Percentiles rank a stretch among this genome's conserved stretches.
Evolutionary conservation across 805 yeast genomes (phyloP).

Genomic region (Monosporozyma unispora): DNA sequence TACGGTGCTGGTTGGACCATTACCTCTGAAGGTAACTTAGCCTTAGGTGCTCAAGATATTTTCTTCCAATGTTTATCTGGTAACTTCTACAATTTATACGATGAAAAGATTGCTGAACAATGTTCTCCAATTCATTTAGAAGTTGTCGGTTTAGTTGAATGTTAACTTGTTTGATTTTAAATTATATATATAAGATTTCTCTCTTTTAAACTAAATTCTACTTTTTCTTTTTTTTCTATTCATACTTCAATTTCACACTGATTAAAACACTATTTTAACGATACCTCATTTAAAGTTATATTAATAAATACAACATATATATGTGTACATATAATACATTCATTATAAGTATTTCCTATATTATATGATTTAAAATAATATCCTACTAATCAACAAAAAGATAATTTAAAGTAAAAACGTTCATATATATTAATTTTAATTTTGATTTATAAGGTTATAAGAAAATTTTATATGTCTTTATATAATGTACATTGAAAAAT

Average conservation of each 20-base stretch:
- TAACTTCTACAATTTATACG: constrained; percentile 59
- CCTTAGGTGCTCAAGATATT: constrained; percentile 44
- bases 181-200: not conserved
- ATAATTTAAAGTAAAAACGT: not conserved
- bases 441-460: not conserved
- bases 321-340: not conserved
- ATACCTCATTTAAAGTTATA: not conserved
- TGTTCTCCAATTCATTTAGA: constrained; percentile 47
- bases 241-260: not conserved
- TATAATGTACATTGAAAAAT: not conserved
- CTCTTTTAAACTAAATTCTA: not conserved
- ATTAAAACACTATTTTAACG: too few species aligned
- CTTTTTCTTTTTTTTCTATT: not conserved
- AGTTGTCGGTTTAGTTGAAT: constrained; percentile 39
- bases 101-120: constrained; percentile 43
- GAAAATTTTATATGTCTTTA: not conserved
- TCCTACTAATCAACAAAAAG: not conserved
- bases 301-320: not conserved
- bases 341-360: not conserved
- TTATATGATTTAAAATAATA: too few species aligned
- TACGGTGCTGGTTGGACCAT: constrained; percentile 54
- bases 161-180: constrained; percentile 11
- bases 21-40: constrained; percentile 44
- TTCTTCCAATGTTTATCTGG: constrained; percentile 64
- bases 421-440: not conserved